Percentiles rank a stretch among this genome's conserved stretches.
phyloP scores from a whole-genome alignment of 108 stramenopile species.

The Pseudonitzschia multistriata region DNA sequence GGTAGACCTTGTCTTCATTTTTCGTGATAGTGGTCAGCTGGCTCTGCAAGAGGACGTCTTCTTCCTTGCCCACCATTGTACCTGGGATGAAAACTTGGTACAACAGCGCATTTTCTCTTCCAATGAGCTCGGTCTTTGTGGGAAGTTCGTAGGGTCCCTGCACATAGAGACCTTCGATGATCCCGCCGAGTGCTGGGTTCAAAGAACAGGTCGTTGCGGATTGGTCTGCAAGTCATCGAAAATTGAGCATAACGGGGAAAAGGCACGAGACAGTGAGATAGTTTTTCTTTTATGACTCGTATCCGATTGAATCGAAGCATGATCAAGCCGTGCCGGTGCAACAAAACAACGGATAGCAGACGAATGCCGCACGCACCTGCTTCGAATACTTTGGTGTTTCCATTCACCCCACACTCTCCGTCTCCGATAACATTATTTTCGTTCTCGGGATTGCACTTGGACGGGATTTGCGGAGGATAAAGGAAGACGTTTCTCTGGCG shows the following conservation, averaged over 20 bases:
- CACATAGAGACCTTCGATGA: conserved; percentile 24
- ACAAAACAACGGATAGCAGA: no score
- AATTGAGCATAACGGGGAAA: no score
- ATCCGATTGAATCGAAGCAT: no score
- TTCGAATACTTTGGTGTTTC: conserved; percentile 37
- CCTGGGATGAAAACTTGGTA: conserved; percentile 39
- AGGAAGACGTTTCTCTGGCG: conserved; percentile 51
- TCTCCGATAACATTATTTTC: conserved; percentile 21
- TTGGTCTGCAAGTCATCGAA: conserved; percentile 40
- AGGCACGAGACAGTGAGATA: no score
- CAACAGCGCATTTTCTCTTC: conserved; percentile 41
- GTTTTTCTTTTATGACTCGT: no score
- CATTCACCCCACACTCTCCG: conserved; percentile 44
- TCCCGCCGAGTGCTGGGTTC: conserved; percentile 7
- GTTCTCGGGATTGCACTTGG: conserved; percentile 6
- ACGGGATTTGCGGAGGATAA: conserved; percentile 31
- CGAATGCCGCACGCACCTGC: background rate
- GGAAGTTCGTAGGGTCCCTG: background rate
- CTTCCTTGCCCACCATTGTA: background rate
- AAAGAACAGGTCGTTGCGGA: conserved; percentile 15
- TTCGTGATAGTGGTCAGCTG: conserved; percentile 46
- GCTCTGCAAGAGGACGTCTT: conserved; percentile 32
- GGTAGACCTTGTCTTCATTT: conserved; percentile 1
- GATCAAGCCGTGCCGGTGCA: no score
- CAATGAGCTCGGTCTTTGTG: conserved; percentile 30